Evolutionary conservation across 495 filamentous ascomycete genomes (phyloP).

Genomic region (Penicillium malachiteum): DNA sequence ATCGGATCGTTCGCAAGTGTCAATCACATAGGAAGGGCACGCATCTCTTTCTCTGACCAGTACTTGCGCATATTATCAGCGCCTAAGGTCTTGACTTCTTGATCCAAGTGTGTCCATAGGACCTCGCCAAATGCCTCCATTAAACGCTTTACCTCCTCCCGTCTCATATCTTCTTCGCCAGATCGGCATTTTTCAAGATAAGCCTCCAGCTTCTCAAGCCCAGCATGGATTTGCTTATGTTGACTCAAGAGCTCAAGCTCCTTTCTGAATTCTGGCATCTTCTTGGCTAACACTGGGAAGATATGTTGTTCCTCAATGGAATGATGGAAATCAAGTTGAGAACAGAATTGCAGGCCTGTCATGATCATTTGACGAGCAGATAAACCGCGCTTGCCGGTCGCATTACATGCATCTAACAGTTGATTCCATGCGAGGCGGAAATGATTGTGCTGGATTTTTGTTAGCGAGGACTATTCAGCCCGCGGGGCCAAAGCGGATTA

Average conservation of each 20-base stretch:
- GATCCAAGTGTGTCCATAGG: slow-evolving; percentile 69
- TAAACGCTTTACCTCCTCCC: slow-evolving; percentile 64
- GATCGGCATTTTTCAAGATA: slow-evolving; percentile 65
- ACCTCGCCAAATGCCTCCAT: slow-evolving; percentile 70
- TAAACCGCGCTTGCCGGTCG: slow-evolving; percentile 51
- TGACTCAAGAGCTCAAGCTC: slow-evolving; percentile 70
- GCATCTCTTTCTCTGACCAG: slow-evolving; percentile 78
- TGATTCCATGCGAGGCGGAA: slow-evolving; percentile 73
- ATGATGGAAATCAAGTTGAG: slow-evolving; percentile 75
- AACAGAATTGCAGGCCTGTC: slow-evolving; percentile 63
- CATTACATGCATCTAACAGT: slow-evolving; percentile 63
- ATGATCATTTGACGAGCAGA: slow-evolving; percentile 63
- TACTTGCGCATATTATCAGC: slow-evolving; percentile 87
- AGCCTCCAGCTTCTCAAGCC: slow-evolving; percentile 67
- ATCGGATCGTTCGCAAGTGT: background rate
- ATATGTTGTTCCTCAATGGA: slow-evolving; percentile 80
- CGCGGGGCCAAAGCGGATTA: background rate
- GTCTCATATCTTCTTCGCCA: slow-evolving; percentile 66
- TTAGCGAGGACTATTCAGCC: slow-evolving; percentile 6
- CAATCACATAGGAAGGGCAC: slow-evolving; percentile 63
- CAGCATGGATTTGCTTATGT: slow-evolving; percentile 77
- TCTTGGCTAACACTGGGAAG: slow-evolving; percentile 72
- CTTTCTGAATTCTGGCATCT: slow-evolving; percentile 77
- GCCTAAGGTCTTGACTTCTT: slow-evolving; percentile 67
- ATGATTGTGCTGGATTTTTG: slow-evolving; percentile 60